phyloP scores from a whole-genome alignment of 148 eudicot genomes.

The Rhododendron griersonianum region DNA sequence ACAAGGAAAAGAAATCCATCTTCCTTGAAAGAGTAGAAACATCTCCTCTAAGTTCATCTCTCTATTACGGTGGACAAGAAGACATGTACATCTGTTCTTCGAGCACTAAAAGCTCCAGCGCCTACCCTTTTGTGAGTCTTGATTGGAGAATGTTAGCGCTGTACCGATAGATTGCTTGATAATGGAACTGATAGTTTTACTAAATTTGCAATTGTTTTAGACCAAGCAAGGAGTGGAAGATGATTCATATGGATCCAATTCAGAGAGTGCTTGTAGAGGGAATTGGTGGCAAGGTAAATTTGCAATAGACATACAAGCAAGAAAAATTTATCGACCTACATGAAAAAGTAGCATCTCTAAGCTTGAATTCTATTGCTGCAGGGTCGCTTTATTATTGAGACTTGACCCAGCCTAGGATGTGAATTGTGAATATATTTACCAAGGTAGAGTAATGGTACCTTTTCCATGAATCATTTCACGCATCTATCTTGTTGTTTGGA shows the following conservation, averaged over 20 bases:
- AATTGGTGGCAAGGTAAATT: conserved; percentile 47
- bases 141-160: not conserved
- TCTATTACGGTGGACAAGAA: conserved; percentile 36
- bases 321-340: not conserved
- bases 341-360: not conserved
- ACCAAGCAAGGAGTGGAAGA: conserved; percentile 26
- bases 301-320: not conserved
- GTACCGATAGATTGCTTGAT: not conserved
- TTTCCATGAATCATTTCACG: not conserved
- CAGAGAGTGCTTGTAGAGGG: conserved; percentile 26
- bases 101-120: not conserved
- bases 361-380: conserved; percentile 15
- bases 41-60: conserved; percentile 32
- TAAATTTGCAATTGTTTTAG: conserved; percentile 17
- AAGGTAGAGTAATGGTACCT: conserved; percentile 8
- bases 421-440: conserved; percentile 11
- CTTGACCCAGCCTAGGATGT: not conserved
- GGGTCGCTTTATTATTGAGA: conserved; percentile 36
- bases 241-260: conserved; percentile 18
- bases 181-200: not conserved
- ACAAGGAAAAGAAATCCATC: conserved; percentile 14
- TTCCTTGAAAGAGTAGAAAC: conserved; percentile 24
- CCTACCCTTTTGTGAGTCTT: not conserved
- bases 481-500: not conserved
- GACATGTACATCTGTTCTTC: conserved; percentile 24